Evolutionary conservation across 2,329 filamentous ascomycete species (phyloP), one percentile per base, ranked within the genome.

Genomic region (Calonectria hawksworthii): DNA sequence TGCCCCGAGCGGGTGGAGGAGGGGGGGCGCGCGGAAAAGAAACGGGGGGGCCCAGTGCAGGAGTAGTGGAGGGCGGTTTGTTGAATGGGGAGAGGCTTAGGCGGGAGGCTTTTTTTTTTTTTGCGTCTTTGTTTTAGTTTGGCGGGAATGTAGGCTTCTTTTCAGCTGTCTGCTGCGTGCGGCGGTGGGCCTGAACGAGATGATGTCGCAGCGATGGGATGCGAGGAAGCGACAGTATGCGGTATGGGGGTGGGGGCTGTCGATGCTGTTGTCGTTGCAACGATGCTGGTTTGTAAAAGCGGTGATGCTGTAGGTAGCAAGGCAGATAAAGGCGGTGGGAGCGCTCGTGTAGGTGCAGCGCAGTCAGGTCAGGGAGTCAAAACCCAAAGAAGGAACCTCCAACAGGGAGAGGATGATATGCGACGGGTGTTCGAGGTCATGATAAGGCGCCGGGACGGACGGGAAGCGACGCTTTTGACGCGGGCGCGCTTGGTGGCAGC

Each of bases 301-400:
- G 56, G 41, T 70, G 68, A 70, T 63, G 47, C 68, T 59, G 51
- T 56, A 34, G 51, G 44, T 47, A 23, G 44, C 54, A 47, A 70
- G 38, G 56, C 32, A 34, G 51, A 54, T 61, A 54, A 70, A 63
- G 56, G 56, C 56, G 56, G 65, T 71, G 75, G 74, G 54, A 70
- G 64, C 71, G 68, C 41, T 14, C 23, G 32, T 16, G 34, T 34
- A 56, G 16, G 28, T 32, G 71, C 77, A 82, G 28, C 21, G 71
- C 77, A 82, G 83, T 86, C 85, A 86, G 79, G 83, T 86, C 85
- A 86, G 79, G 84, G 84, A 76, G 84, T 84, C 80, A 82, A 77
- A 74, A 83, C 81, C 85, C 84, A 83, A 76, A 84, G 85, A 74
- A 85, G 80, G 73, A 86, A 84, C 77, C 85, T 86, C 85, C 85